Conservation (phyloP, 805 yeast species). For the Teunomyces lycoperdinae region DNA sequence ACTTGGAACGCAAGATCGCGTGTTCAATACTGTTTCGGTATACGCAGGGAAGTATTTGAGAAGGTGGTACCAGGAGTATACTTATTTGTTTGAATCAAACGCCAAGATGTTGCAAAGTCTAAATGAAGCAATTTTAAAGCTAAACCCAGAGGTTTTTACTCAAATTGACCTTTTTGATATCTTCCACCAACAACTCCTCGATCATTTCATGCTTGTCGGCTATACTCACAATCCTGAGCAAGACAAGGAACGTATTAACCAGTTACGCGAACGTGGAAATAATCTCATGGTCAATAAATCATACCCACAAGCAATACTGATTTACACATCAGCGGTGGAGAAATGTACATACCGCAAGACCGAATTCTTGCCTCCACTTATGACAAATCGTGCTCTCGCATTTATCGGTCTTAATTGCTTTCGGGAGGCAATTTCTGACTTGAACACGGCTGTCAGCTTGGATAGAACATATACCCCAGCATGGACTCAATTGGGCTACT, state of each 20-base stretch:
- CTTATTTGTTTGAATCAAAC: not conserved
- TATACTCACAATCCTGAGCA: not conserved
- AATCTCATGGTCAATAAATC: slow-evolving; percentile 35
- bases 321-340: slow-evolving; percentile 36
- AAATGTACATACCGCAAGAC: slow-evolving; percentile 14
- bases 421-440: slow-evolving; percentile 37
- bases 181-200: slow-evolving; percentile 2
- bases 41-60: not conserved
- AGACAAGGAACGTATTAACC: slow-evolving; percentile 6
- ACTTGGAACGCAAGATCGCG: not conserved
- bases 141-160: too few species aligned
- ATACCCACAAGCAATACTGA: slow-evolving; percentile 38
- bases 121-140: too few species aligned
- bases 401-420: slow-evolving; percentile 40
- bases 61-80: not conserved
- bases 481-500: slow-evolving; percentile 44
- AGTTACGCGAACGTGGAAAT: slow-evolving; percentile 39
- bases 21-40: not conserved
- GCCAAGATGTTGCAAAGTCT: not conserved
- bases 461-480: slow-evolving; percentile 39
- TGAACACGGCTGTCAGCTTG: slow-evolving; percentile 27
- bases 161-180: not conserved
- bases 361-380: slow-evolving; percentile 27
- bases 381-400: slow-evolving; percentile 40
- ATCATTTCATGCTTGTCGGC: slow-evolving; percentile 2